These are phyloP conservation scores for Microsporum ferrugineum DNA, from an alignment of 2,329 filamentous ascomycete genomes.

Conservation along the genomic window DNA sequence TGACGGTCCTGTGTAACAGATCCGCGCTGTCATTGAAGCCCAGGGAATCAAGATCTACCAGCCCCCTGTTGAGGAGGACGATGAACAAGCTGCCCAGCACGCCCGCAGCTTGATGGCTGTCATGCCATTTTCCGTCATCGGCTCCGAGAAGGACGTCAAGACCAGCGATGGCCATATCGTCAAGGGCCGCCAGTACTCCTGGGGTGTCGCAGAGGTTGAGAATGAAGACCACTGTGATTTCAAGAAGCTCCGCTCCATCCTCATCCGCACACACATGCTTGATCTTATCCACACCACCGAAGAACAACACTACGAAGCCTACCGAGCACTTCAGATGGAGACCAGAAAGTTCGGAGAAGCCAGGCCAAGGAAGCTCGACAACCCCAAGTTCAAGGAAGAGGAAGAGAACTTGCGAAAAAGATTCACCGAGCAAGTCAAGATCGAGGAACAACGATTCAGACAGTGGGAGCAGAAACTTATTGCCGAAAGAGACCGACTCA, in stretches of 20 bases:
- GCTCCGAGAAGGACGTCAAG: conserved; percentile 98
- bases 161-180: conserved; percentile 90
- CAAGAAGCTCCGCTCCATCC: conserved; percentile 98
- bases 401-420: conserved; percentile 96
- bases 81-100: conserved; percentile 90
- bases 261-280: conserved; percentile 99
- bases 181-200: conserved; percentile 97
- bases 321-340: conserved; percentile 99
- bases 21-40: conserved; percentile 88
- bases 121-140: conserved; percentile 98
- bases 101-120: conserved; percentile 88
- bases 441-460: conserved; percentile 97
- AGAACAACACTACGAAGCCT: conserved; percentile 98
- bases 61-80: conserved; percentile 93
- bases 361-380: conserved; percentile 92
- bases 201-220: conserved; percentile 98
- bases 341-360: conserved; percentile 98
- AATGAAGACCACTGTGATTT: conserved; percentile 99
- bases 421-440: conserved; percentile 99
- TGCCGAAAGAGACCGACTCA: conserved; percentile 92
- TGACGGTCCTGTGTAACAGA: conserved; percentile 42
- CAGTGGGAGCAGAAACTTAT: conserved; percentile 99
- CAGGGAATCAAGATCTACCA: conserved; percentile 99
- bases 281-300: conserved; percentile 99
- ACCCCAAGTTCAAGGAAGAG: conserved; percentile 99